These are phyloP conservation scores for Diaporthe citrichinensis DNA, from an alignment of 2,329 filamentous ascomycete genomes.

Conservation along the genomic window DNA sequence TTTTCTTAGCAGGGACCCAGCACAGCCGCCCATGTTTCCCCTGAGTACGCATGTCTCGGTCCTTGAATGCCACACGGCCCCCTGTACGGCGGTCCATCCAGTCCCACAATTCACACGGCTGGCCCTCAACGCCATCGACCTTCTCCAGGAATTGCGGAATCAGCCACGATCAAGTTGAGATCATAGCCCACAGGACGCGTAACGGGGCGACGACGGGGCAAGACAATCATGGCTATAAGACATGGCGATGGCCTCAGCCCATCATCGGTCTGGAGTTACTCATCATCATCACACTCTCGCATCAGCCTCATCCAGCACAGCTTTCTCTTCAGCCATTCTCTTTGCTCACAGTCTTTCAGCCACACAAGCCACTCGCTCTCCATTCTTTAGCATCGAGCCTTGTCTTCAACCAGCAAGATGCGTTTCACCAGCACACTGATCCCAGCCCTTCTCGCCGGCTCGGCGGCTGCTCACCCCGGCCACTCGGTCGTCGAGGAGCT, in stretches of 20 bases:
- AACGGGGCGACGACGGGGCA: background rate
- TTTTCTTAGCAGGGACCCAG: constrained; percentile 14
- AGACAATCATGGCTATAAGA: constrained; percentile 15
- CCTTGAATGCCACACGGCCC: constrained; percentile 11
- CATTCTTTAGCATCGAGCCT: background rate
- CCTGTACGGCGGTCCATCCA: constrained; percentile 12
- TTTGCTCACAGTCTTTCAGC: constrained; percentile 14
- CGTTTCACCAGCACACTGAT: constrained; percentile 45
- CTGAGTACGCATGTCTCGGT: constrained; percentile 13
- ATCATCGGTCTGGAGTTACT: background rate
- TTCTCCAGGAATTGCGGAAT: background rate
- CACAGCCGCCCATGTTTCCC: constrained; percentile 3
- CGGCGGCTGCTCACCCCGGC: constrained; percentile 59
- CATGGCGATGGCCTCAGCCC: constrained; percentile 8
- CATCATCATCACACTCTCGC: constrained; percentile 12
- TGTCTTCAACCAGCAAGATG: constrained; percentile 43
- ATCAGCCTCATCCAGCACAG: background rate
- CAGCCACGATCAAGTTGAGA: constrained; percentile 2
- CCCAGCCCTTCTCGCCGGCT: constrained; percentile 44
- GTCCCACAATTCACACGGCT: constrained; percentile 13
- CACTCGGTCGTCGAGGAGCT: constrained; percentile 64
- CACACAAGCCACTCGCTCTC: background rate
- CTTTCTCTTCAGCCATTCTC: constrained; percentile 1
- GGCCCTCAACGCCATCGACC: background rate
- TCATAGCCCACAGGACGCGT: constrained; percentile 33